A percentile compares a stretch with the other conserved stretches of the same genome.
Conservation (phyloP, 2,329 filamentous ascomycete species). For the Didymella segeticola region DNA sequence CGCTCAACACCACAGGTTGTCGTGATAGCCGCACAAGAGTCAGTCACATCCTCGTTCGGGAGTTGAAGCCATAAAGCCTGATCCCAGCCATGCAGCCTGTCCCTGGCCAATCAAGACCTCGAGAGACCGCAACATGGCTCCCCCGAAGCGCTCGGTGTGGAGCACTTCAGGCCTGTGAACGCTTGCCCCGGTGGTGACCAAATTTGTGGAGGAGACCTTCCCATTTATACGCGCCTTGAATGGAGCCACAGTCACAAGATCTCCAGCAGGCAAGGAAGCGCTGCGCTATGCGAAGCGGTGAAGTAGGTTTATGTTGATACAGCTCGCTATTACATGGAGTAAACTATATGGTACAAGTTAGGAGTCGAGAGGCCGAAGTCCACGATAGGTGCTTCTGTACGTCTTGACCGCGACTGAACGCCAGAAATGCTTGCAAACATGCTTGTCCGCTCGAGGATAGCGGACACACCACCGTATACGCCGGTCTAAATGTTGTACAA, state of each 20-base stretch:
- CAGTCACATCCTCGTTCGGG: conserved; percentile 37
- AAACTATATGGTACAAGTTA: conserved; percentile 36
- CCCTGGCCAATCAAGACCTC: conserved; percentile 21
- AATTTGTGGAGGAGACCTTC: not conserved
- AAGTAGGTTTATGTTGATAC: not conserved
- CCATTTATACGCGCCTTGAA: conserved; percentile 4
- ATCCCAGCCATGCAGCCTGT: conserved; percentile 36
- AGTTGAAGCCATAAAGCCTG: conserved; percentile 21
- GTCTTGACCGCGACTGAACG: conserved; percentile 28
- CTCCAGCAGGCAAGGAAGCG: conserved; percentile 2
- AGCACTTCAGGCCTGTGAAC: conserved; percentile 10
- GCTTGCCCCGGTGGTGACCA: not conserved
- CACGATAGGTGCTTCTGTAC: conserved; percentile 30
- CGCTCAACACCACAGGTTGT: conserved; percentile 13
- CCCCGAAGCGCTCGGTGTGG: conserved; percentile 21
- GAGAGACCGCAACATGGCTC: conserved; percentile 15
- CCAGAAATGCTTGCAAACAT: conserved; percentile 40
- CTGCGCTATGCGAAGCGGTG: conserved; percentile 4
- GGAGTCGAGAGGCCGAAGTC: conserved; percentile 44
- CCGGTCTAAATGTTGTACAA: conserved; percentile 25
- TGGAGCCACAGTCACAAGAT: not conserved
- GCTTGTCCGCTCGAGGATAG: conserved; percentile 21
- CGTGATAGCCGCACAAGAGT: not conserved
- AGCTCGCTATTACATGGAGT: conserved; percentile 9
- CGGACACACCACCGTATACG: conserved; percentile 23